phyloP scores from a whole-genome alignment of 2,329 filamentous ascomycete genomes.

The Trichoderma sp. region DNA sequence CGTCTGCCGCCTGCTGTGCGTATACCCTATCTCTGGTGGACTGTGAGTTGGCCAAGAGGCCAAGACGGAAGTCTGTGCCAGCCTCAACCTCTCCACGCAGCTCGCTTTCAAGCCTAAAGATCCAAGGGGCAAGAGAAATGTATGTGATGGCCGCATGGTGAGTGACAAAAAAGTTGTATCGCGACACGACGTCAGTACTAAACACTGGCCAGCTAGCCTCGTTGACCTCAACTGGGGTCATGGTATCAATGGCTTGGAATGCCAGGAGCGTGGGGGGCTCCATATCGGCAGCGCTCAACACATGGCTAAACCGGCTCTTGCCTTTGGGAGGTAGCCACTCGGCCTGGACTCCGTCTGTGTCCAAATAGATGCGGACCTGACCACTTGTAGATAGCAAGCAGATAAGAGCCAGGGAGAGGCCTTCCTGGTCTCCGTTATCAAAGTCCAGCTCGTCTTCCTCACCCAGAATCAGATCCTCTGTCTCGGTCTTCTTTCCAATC shows the following conservation, averaged over 20 bases:
- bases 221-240: slow-evolving; percentile 55
- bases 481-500: slow-evolving; percentile 63
- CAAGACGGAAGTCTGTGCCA: slow-evolving; percentile 62
- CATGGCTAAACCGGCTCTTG: slow-evolving; percentile 48
- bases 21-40: slow-evolving; percentile 60
- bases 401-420: slow-evolving; percentile 60
- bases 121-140: slow-evolving; percentile 62
- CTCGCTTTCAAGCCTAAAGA: slow-evolving; percentile 64
- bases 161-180: slow-evolving; percentile 65
- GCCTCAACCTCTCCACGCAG: slow-evolving; percentile 56
- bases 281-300: slow-evolving; percentile 37
- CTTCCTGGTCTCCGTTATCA: slow-evolving; percentile 58
- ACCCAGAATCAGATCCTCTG: slow-evolving; percentile 62
- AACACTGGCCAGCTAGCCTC: slow-evolving; percentile 64
- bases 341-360: slow-evolving; percentile 63
- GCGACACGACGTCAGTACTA: slow-evolving; percentile 60
- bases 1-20: slow-evolving; percentile 51
- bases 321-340: slow-evolving; percentile 63
- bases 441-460: slow-evolving; percentile 63
- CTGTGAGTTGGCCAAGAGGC: slow-evolving; percentile 60
- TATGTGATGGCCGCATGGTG: slow-evolving; percentile 61
- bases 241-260: slow-evolving; percentile 64
- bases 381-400: slow-evolving; percentile 63
- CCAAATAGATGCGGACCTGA: slow-evolving; percentile 61
- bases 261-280: slow-evolving; percentile 55